Percentiles rank a stretch among this genome's conserved stretches.
phyloP scores from a whole-genome alignment of 805 yeast species.

The Candida rishiriensis region DNA sequence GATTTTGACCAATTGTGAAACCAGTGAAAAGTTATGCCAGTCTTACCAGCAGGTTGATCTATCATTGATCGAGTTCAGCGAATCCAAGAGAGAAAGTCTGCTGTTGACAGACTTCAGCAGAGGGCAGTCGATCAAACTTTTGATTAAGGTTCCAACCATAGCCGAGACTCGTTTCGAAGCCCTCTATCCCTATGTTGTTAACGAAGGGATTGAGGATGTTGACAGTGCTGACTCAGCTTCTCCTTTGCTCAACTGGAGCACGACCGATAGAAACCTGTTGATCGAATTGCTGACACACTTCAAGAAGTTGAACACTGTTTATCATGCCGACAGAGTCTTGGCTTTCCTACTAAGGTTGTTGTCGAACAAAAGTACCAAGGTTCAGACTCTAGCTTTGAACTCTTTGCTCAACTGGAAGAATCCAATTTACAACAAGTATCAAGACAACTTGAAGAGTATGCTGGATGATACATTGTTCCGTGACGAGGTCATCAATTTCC shows the following conservation, averaged over 20 bases:
- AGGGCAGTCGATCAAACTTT: conserved; percentile 51
- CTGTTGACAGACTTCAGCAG: conserved; percentile 45
- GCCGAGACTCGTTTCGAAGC: conserved; percentile 61
- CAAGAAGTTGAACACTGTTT: conserved; percentile 53
- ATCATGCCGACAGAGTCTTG: conserved; percentile 49
- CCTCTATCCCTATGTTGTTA: conserved; percentile 55
- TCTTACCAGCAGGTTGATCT: conserved; percentile 31
- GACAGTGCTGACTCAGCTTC: conserved; percentile 23
- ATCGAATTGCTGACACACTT: conserved; percentile 62
- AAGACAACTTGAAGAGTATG: conserved; percentile 66
- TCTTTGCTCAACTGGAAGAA: conserved; percentile 64
- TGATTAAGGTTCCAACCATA: conserved; percentile 54
- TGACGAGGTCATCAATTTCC: conserved; percentile 72
- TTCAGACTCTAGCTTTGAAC: conserved; percentile 70
- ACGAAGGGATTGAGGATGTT: conserved; percentile 31
- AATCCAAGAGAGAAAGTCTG: conserved; percentile 33
- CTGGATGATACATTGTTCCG: conserved; percentile 80
- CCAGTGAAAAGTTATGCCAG: conserved; percentile 23
- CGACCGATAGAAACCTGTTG: conserved; percentile 50
- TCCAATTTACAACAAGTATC: conserved; percentile 57
- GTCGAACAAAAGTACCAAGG: conserved; percentile 53
- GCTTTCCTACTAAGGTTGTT: conserved; percentile 50
- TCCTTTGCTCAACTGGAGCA: conserved; percentile 23
- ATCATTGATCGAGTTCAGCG: conserved; percentile 36
- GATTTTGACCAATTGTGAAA: conserved; percentile 37